Base-by-base conservation (phyloP, 225 moss, liverwort and hornwort species). In the Rhytidiadelphus loreus region DNA sequence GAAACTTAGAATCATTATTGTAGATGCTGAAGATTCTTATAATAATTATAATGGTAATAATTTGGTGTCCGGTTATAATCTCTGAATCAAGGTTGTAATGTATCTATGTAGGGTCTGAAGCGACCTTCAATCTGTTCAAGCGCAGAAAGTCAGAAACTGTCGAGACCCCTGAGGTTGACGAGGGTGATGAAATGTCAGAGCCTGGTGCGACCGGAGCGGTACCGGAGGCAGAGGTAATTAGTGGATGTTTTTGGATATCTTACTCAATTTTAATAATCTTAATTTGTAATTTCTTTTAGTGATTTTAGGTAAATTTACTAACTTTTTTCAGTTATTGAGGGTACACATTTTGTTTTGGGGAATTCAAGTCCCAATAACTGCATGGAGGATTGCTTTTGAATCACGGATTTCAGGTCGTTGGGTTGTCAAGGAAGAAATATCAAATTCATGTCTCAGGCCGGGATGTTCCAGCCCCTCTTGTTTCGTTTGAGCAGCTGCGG, bases 401-500 rank as follows among this genome's bases (percentile, higher is more conserved):
- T 81, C 55, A 43, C 37, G 8, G 3, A 58, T 64, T 82, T 87
- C 92, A 95, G 93, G 88, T 58, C 77, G 78, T 92, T 53, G 97
- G 92, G 37, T 89, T 93, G 55, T 85, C 94, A 56, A 93, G 98
- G 86, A 98, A 96, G 92, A 93, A 92, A 75, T 93, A 89, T 48
- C 96, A 94, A 48, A 94, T 98, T 52, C 97, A 97, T 90, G 98
- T 98, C 39, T 93, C 95, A 41, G 98, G 97, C 24, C 95, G 94
- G 43, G 94, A 93, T 72, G 90, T 96, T 83, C 98, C 97, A 70
- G 90, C 92, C 26, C 96, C 98, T 41, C 95, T 97, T 55, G 71
- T 72, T 41, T 91, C 86, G n/a, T 97, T 98, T 64, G 92, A 95
- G 77, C 93, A 97, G 80, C 90, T 98, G 87, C 90, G 92, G 87